Conservation (phyloP, 2,329 filamentous ascomycete species). For the Sporothrix curviconia region DNA sequence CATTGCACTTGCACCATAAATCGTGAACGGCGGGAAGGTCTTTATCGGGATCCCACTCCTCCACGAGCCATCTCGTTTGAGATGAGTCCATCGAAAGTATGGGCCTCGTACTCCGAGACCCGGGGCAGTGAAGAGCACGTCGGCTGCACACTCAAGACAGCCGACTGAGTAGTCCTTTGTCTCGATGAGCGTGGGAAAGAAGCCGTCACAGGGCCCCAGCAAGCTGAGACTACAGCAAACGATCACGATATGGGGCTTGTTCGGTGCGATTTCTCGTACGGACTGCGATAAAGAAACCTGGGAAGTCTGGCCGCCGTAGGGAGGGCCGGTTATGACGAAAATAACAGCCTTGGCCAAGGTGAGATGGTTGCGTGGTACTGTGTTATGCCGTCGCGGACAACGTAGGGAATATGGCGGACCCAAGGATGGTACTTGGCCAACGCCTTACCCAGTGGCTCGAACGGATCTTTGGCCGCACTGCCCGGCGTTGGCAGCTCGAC, state of each 20-base stretch:
- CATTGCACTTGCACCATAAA: slow-evolving; percentile 42
- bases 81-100: slow-evolving; percentile 26
- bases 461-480: slow-evolving; percentile 52
- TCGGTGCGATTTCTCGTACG: slow-evolving; percentile 12
- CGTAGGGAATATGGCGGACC: slow-evolving; percentile 67
- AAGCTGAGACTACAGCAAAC: slow-evolving; percentile 42
- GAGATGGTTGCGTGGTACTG: slow-evolving; percentile 56
- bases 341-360: slow-evolving; percentile 52
- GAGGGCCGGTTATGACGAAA: slow-evolving; percentile 51
- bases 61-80: slow-evolving; percentile 35
- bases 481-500: slow-evolving; percentile 34
- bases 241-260: slow-evolving; percentile 46
- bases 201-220: slow-evolving; percentile 31
- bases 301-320: slow-evolving; percentile 40
- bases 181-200: slow-evolving; percentile 48
- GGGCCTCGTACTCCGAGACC: slow-evolving; percentile 11
- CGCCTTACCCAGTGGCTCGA: slow-evolving; percentile 62
- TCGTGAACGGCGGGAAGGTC: slow-evolving; percentile 37
- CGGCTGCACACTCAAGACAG: slow-evolving; percentile 45
- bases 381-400: slow-evolving; percentile 56
- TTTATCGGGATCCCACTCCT: slow-evolving; percentile 33
- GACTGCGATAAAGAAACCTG: slow-evolving; percentile 42
- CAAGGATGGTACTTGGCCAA: slow-evolving; percentile 53
- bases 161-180: slow-evolving; percentile 40
- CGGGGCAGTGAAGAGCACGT: slow-evolving; percentile 42